Evolutionary conservation across 768 basidiomycete species (phyloP).

Genomic region (Boletus sp.): DNA sequence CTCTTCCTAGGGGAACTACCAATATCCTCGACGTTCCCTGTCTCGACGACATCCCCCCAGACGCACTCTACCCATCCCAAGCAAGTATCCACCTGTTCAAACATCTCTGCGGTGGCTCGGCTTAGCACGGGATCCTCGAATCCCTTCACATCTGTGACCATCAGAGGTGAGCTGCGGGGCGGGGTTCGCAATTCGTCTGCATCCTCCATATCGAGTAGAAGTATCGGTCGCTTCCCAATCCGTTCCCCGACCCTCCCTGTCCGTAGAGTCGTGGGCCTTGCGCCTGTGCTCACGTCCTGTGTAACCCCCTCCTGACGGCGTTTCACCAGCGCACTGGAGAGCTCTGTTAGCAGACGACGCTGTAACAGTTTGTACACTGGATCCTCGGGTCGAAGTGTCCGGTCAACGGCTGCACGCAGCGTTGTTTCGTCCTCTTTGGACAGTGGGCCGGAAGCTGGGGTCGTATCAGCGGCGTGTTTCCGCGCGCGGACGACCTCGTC

Average conservation of each 20-base stretch:
- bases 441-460: constrained; percentile 2
- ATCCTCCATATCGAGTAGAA: constrained; percentile 26
- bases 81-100: constrained; percentile 38
- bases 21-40: not conserved
- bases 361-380: constrained; percentile 66
- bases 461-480: constrained; percentile 18
- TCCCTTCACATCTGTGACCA: constrained; percentile 45
- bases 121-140: constrained; percentile 62
- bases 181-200: constrained; percentile 7
- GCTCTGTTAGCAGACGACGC: constrained; percentile 49
- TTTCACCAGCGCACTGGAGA: constrained; percentile 29
- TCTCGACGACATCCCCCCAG: constrained; percentile 47
- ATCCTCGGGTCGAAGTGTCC: constrained; percentile 57
- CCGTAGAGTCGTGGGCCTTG: constrained; percentile 27
- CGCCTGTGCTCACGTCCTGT: not conserved
- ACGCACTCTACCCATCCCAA: constrained; percentile 54
- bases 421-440: constrained; percentile 44
- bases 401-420: constrained; percentile 59
- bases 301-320: constrained; percentile 7
- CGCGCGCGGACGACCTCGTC: constrained; percentile 68
- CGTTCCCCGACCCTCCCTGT: constrained; percentile 29
- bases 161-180: not conserved
- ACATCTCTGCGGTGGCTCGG: constrained; percentile 40
- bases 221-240: constrained; percentile 25
- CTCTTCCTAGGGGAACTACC: not conserved